A percentile compares a stretch with the other conserved stretches of the same genome.
Evolutionary conservation across 2,329 filamentous ascomycete species (phyloP).

Genomic region (Sporothrix pseudoabietina): DNA sequence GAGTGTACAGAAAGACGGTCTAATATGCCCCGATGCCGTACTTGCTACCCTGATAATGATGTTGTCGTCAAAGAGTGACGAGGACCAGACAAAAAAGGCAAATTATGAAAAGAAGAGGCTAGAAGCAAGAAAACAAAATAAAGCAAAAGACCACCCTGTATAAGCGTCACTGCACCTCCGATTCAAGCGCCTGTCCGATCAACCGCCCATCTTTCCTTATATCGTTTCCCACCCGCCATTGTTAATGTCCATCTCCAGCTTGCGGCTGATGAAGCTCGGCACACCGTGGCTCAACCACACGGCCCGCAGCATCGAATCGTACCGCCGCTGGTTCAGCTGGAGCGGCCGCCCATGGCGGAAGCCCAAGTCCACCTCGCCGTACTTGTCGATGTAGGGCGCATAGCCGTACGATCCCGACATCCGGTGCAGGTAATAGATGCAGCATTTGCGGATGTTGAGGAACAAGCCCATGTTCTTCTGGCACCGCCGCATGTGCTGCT

Average conservation of each 20-base stretch:
- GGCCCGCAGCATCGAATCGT: constrained; percentile 82
- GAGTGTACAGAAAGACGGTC: neutral
- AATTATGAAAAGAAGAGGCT: neutral
- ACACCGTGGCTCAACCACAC: constrained; percentile 86
- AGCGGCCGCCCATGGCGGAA: constrained; percentile 84
- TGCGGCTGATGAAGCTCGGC: constrained; percentile 84
- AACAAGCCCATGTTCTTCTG: constrained; percentile 89
- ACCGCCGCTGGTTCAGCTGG: constrained; percentile 90
- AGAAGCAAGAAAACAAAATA: neutral
- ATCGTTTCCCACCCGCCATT: constrained; percentile 97
- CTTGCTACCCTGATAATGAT: neutral
- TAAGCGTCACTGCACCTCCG: too few species aligned
- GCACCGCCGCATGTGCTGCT: constrained; percentile 80
- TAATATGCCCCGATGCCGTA: neutral
- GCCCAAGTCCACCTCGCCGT: constrained; percentile 93
- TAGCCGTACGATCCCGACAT: constrained; percentile 79
- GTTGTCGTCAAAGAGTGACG: neutral
- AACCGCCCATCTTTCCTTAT: constrained; percentile 36
- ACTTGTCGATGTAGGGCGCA: constrained; percentile 92
- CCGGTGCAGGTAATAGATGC: constrained; percentile 82
- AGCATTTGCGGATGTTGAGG: constrained; percentile 96
- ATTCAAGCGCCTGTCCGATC: neutral
- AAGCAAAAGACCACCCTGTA: neutral
- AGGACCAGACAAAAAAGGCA: neutral
- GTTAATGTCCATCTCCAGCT: constrained; percentile 92